Conservation (phyloP, 768 basidiomycete genomes). For the Crassisporium funariophilum region DNA sequence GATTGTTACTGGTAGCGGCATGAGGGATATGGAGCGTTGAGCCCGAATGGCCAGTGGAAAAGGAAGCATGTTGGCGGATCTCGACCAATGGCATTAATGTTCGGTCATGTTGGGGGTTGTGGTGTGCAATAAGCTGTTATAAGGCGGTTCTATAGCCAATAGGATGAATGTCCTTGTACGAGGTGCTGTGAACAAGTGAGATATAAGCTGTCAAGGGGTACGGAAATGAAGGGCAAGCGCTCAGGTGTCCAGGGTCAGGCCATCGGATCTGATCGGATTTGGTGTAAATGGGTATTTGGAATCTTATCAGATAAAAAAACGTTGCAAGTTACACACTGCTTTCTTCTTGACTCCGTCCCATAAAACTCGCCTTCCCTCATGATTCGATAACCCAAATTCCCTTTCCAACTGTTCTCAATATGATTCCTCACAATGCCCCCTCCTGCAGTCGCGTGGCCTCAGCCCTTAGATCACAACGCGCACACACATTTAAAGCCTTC, state of each 20-base stretch:
- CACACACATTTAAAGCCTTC: constrained; percentile 49
- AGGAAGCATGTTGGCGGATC: constrained; percentile 12
- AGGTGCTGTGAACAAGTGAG: constrained; percentile 5
- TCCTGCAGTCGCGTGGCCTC: constrained; percentile 34
- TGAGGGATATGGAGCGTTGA: constrained; percentile 3
- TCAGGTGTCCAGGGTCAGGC: neutral
- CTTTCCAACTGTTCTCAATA: too few species aligned
- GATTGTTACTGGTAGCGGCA: too few species aligned
- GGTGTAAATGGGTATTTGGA: constrained; percentile 8
- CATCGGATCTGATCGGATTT: constrained; percentile 17
- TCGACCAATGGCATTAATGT: constrained; percentile 15
- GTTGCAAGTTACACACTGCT: constrained; percentile 9
- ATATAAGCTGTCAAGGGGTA: constrained; percentile 4
- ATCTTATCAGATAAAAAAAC: constrained; percentile 36
- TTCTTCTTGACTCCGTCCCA: constrained; percentile 26
- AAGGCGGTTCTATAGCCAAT: constrained; percentile 10
- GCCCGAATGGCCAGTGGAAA: neutral
- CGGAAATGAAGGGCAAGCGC: neutral
- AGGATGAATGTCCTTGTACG: too few species aligned
- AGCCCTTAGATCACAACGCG: constrained; percentile 36
- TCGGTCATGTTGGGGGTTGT: constrained; percentile 7
- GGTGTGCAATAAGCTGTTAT: constrained; percentile 12
- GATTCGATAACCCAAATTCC: constrained; percentile 27
- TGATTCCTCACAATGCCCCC: constrained; percentile 39
- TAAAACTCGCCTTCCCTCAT: constrained; percentile 35